Evolutionary conservation across 805 yeast species (phyloP), one percentile per base, ranked within the genome.

Genomic region (Metschnikowia anglica): DNA sequence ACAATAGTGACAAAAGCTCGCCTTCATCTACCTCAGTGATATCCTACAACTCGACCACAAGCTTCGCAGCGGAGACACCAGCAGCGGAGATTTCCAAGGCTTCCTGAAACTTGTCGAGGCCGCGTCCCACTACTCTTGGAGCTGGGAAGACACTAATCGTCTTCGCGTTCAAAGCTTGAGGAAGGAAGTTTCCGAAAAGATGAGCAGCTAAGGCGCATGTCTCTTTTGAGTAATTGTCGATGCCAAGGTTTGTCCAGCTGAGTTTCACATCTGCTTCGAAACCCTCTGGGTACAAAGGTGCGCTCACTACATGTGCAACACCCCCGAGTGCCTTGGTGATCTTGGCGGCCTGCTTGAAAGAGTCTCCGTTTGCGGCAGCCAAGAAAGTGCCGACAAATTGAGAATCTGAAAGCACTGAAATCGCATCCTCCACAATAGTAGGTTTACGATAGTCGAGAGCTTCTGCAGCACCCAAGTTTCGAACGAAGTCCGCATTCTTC

Each of bases 21-120:
- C 27, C 4, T 24, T 24, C 4, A 19, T 11, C 27, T 2, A 24
- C 12, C 12, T 11, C 27, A 24, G 27, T 4, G 4, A 3, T 24
- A n/a, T n/a, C n/a, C 34, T 11, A 44, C 31, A 44, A 29, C 37
- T 44, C 44, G 11, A 44, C 37, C 24, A 44, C 48, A 19, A 44
- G 42, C 27, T 44, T 44, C 19, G 35, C 30, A 5, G 42, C 48
- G 11, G 48, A 44, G 11, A 44, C 44, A 2, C 48, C 48, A 10
- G 37, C 33, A 6, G 42, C 34, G 32, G 37, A 32, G 15, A 25
- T 20, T 6, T 37, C 44, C 27, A 44, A 25, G 3, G 44, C 48
- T 5, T 24, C 30, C 27, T 44, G 48, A 3, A 44, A 10, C 12
- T 24, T 13, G 3, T 37, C 44, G 16, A 44, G 17, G 4, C 48